Evolutionary conservation across 768 basidiomycete species (phyloP).

Genomic region (Hortiboletus campestris): DNA sequence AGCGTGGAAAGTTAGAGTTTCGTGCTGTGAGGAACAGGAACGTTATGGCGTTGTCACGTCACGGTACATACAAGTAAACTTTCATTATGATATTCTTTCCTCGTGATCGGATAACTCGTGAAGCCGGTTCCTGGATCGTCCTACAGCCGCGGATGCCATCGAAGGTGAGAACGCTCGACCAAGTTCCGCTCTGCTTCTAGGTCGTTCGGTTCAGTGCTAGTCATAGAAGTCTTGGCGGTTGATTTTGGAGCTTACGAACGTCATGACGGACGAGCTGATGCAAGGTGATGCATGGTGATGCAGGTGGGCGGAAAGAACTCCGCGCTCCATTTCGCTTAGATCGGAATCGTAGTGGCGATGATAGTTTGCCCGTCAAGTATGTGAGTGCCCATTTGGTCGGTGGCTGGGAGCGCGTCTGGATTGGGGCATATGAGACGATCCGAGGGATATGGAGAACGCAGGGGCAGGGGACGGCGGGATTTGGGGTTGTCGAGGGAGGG

Average conservation of each 20-base stretch:
- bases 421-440: background rate
- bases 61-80: slow-evolving; percentile 21
- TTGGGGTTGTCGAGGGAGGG: background rate
- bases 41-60: slow-evolving; percentile 17
- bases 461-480: background rate
- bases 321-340: slow-evolving; percentile 31
- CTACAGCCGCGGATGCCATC: slow-evolving; percentile 30
- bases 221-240: background rate
- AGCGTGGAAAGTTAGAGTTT: slow-evolving; percentile 4
- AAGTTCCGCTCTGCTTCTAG: background rate
- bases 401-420: background rate
- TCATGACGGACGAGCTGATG: background rate
- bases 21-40: slow-evolving; percentile 3
- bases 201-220: background rate
- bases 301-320: slow-evolving; percentile 9
- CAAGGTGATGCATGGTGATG: background rate
- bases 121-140: slow-evolving; percentile 31
- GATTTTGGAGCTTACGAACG: background rate
- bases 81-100: slow-evolving; percentile 21
- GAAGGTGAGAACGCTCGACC: background rate
- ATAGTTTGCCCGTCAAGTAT: slow-evolving; percentile 13
- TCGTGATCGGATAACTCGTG: slow-evolving; percentile 20
- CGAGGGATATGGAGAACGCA: background rate
- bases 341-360: slow-evolving; percentile 28
- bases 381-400: slow-evolving; percentile 3